These are phyloP conservation scores for Fonsecaea nubica DNA, from an alignment of 2,329 filamentous ascomycete genomes.

Conservation along the genomic window DNA sequence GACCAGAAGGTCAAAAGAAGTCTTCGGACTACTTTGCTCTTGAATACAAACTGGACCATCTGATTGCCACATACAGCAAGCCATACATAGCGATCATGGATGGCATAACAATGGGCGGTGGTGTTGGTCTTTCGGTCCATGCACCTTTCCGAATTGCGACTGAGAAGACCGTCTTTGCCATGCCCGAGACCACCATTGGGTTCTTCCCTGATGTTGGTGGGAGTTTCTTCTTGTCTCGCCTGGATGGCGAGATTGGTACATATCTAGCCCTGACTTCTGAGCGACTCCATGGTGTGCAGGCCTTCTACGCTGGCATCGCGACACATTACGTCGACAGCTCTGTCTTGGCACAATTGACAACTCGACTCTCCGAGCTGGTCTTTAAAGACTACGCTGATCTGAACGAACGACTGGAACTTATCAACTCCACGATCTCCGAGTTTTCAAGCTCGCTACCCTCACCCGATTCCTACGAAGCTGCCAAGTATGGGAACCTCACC, in stretches of 20 bases:
- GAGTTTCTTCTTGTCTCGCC: constrained; percentile 90
- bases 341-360: constrained; percentile 78
- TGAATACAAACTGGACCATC: constrained; percentile 95
- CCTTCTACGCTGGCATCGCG: constrained; percentile 88
- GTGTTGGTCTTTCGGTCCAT: constrained; percentile 91
- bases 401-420: constrained; percentile 68
- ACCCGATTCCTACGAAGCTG: constrained; percentile 61
- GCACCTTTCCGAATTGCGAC: constrained; percentile 96
- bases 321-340: constrained; percentile 97
- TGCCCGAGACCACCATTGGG: constrained; percentile 98
- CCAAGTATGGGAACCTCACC: constrained; percentile 55
- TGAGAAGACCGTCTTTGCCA: constrained; percentile 92
- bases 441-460: constrained; percentile 82
- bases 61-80: constrained; percentile 91
- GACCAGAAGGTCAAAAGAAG: constrained; percentile 71
- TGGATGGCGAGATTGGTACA: constrained; percentile 85
- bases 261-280: constrained; percentile 94
- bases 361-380: constrained; percentile 83
- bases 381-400: constrained; percentile 79
- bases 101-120: constrained; percentile 97
- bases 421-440: constrained; percentile 90
- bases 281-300: constrained; percentile 79
- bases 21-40: constrained; percentile 88
- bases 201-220: constrained; percentile 99
- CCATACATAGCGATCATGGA: constrained; percentile 97